Evolutionary conservation across 2,329 filamentous ascomycete species (phyloP).

Genomic region (Colletotrichum destructivum): DNA sequence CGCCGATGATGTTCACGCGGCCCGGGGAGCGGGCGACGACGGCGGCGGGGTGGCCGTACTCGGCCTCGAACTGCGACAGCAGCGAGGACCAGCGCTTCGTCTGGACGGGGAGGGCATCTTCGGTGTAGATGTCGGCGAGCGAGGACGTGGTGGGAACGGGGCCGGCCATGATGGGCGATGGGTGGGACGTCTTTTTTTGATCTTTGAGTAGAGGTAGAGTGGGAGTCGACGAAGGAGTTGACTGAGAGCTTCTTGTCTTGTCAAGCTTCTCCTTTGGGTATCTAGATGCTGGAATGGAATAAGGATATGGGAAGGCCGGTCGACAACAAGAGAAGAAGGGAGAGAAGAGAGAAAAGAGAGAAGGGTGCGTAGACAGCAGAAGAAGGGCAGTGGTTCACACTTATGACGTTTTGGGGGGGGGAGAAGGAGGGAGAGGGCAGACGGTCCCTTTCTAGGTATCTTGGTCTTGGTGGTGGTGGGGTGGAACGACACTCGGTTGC

Average conservation of each 20-base stretch:
- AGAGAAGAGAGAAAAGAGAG: neutral
- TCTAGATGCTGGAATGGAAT: neutral
- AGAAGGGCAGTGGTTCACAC: neutral
- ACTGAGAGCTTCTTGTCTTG: too few species aligned
- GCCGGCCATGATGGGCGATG: conserved; percentile 62
- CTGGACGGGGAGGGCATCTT: conserved; percentile 78
- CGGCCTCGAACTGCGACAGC: conserved; percentile 77
- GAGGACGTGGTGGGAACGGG: conserved; percentile 82
- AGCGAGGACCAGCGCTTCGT: conserved; percentile 82
- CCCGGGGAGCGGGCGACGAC: conserved; percentile 94
- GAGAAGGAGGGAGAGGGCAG: neutral
- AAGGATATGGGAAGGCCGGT: neutral
- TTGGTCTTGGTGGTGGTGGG: conserved; percentile 24
- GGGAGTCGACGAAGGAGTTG: conserved; percentile 9
- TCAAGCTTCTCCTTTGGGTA: neutral
- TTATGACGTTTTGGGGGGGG: conserved; percentile 36
- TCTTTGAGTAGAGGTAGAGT: conserved; percentile 43
- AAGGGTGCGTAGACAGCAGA: neutral
- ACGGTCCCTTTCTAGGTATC: neutral
- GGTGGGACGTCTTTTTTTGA: conserved; percentile 3
- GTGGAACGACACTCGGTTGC: conserved; percentile 25
- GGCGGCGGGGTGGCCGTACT: conserved; percentile 79
- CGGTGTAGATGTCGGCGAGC: conserved; percentile 86
- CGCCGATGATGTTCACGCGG: conserved; percentile 97
- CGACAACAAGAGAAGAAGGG: neutral